Percentiles rank a stretch among this genome's conserved stretches.
Conservation (phyloP, 257 asterid genomes). For the Fraxinus cuspidata region DNA sequence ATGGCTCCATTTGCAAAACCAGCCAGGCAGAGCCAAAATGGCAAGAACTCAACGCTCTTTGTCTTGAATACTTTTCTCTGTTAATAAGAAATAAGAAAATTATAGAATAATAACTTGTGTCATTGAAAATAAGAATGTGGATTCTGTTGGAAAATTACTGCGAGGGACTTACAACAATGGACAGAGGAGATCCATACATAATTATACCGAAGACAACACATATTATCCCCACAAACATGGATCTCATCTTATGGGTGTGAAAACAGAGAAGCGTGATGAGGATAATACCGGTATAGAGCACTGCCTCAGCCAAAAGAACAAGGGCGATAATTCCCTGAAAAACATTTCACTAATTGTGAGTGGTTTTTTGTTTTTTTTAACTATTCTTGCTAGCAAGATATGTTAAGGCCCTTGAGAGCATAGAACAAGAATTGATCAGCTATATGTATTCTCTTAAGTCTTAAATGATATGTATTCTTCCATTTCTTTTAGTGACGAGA, state of each 20-base stretch:
- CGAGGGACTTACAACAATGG: conserved; percentile 47
- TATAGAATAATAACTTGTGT: background rate
- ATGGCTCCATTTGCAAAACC: conserved; percentile 52
- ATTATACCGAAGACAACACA: conserved; percentile 55
- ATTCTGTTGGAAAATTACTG: background rate
- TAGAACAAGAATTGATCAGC: too few relatives aligned
- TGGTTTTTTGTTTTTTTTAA: too few relatives aligned
- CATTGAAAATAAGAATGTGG: background rate
- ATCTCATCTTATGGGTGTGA: conserved; percentile 37
- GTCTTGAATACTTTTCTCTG: conserved; percentile 43
- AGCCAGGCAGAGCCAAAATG: conserved; percentile 54
- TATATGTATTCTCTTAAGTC: too few relatives aligned
- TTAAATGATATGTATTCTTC: too few relatives aligned
- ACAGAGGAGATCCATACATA: conserved; percentile 65
- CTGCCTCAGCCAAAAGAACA: conserved; percentile 28
- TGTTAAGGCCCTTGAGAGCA: background rate
- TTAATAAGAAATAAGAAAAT: background rate
- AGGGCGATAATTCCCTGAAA: conserved; percentile 34
- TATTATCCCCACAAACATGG: conserved; percentile 54
- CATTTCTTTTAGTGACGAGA: too few relatives aligned
- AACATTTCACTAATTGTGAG: background rate
- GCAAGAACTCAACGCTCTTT: conserved; percentile 62
- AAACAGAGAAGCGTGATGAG: conserved; percentile 37
- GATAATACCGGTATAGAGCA: conserved; percentile 22
- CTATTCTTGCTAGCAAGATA: background rate